Conservation (phyloP, 768 basidiomycete species). For the Trametes cingulata region DNA sequence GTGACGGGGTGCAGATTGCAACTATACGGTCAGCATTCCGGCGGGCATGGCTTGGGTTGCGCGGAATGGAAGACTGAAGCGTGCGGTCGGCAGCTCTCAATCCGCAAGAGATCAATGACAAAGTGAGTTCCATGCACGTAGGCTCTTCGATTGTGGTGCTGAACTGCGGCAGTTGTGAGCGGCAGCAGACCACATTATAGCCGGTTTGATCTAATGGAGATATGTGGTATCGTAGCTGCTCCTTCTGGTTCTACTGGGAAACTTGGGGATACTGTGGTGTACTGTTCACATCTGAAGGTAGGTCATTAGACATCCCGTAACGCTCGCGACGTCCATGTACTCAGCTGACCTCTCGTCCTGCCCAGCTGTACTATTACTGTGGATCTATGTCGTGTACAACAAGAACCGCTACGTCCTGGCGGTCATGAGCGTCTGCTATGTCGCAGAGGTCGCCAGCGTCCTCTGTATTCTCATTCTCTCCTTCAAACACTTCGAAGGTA, state of each 20-base stretch:
- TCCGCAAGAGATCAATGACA: slow-evolving; percentile 6
- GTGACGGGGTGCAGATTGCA: slow-evolving; percentile 10
- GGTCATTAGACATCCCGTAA: neutral
- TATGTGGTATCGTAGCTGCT: slow-evolving; percentile 17
- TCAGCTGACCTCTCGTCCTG: neutral
- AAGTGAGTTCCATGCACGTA: slow-evolving; percentile 1
- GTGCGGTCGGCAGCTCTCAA: slow-evolving; percentile 11
- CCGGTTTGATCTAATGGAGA: neutral
- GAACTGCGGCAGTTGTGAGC: slow-evolving; percentile 14
- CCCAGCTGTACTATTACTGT: slow-evolving; percentile 33
- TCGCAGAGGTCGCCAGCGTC: slow-evolving; percentile 22
- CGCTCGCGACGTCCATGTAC: neutral
- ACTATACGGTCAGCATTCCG: slow-evolving; percentile 19
- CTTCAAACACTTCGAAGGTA: slow-evolving; percentile 18
- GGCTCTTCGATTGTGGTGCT: neutral
- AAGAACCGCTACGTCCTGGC: slow-evolving; percentile 24
- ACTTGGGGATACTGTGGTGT: slow-evolving; percentile 28
- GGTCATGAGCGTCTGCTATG: slow-evolving; percentile 20
- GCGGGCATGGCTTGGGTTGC: neutral
- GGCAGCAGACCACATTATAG: neutral
- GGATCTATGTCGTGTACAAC: slow-evolving; percentile 35
- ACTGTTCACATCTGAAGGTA: slow-evolving; percentile 24
- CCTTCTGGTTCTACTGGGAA: slow-evolving; percentile 35
- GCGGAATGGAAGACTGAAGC: neutral
- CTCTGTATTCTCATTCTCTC: slow-evolving; percentile 27